Base-by-base conservation (phyloP, 1,284 basidiomycete species). In the Microbotryomycetes sp. region DNA sequence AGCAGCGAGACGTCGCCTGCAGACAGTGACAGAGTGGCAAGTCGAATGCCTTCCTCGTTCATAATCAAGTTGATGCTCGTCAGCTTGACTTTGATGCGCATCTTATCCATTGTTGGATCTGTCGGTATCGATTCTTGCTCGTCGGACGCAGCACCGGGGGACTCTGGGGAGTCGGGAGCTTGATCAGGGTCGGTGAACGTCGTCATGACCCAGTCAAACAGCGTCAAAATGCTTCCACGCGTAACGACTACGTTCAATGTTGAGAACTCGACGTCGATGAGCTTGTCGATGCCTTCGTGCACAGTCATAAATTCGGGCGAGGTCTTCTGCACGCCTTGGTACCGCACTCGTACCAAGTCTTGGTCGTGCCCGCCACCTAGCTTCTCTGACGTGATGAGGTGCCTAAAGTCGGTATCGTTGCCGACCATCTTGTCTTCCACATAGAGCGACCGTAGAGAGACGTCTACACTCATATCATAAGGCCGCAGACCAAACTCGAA, bases 181-280 rank as follows among this genome's bases (percentile, higher is more conserved):
- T 45, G 29, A 9, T 54, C 18, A 2, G 62, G 61, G 4, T 87
- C 83, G 16, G 91, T 88, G 75, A 97, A 97, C 0, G 93, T 96
- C 5, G 89, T 88, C 88, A 99, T 96, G 76, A 99, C 86, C 78
- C 97, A 97, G 77, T 98, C 92, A 76, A 97, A 98, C 11, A 98
- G 78, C 2, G 86, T 82, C 21, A 70, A 66, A 51, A 98, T 87
- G 21, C 94, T 93, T 72, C 92, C 91, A 2, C 96, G 91, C 4
- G 89, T 88, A 1, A 90, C 85, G 62, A 86, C 85, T 75, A 98
- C 85, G 65, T 93, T 83, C 76, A 99, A 87, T 0, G 96, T 97
- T 3, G 94, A 96, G 49, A 99, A 80, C 70, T 86, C 85, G 62
- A 93, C 83, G 71, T 93, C 87, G 60, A 98, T 84, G 61, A 73